Evolutionary conservation across 495 filamentous ascomycete genomes (phyloP).

Genomic region (Schizothecium vesticola): DNA sequence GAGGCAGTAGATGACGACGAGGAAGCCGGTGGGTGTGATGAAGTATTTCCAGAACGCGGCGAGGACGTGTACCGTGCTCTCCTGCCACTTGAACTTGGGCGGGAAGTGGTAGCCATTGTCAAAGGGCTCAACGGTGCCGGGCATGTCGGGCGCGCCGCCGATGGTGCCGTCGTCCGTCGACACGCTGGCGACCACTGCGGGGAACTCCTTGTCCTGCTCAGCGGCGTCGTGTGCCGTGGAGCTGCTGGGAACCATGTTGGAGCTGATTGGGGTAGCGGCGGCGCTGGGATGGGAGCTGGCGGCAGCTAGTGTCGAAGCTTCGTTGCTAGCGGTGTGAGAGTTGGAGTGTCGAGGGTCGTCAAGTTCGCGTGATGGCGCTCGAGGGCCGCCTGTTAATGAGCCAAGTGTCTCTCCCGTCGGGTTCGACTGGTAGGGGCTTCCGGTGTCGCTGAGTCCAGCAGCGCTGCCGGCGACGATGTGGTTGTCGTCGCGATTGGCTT

Average conservation of each 20-base stretch:
- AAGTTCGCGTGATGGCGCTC: not conserved
- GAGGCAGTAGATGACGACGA: slow-evolving; percentile 71
- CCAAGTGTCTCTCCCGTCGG: not conserved
- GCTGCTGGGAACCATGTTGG: not conserved
- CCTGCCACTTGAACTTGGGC: slow-evolving; percentile 58
- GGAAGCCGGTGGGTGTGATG: slow-evolving; percentile 63
- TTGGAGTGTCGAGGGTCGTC: not conserved
- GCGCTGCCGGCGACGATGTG: not conserved
- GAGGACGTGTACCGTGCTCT: slow-evolving; percentile 50
- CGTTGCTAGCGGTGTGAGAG: not conserved
- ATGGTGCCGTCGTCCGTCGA: slow-evolving; percentile 17
- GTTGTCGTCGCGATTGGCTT: not conserved
- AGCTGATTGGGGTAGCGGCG: not conserved
- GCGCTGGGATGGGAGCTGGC: no score
- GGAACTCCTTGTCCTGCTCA: not conserved
- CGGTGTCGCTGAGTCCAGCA: not conserved
- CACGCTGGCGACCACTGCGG: not conserved
- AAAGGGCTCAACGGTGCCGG: slow-evolving; percentile 21
- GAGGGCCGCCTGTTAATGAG: not conserved
- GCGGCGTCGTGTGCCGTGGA: not conserved
- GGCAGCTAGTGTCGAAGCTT: not conserved
- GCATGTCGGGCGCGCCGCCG: not conserved
- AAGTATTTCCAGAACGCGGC: slow-evolving; percentile 51
- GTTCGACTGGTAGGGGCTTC: not conserved
- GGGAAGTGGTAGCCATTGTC: slow-evolving; percentile 67